phyloP scores from a whole-genome alignment of 306 rosid genomes.

The Urtica urens region DNA sequence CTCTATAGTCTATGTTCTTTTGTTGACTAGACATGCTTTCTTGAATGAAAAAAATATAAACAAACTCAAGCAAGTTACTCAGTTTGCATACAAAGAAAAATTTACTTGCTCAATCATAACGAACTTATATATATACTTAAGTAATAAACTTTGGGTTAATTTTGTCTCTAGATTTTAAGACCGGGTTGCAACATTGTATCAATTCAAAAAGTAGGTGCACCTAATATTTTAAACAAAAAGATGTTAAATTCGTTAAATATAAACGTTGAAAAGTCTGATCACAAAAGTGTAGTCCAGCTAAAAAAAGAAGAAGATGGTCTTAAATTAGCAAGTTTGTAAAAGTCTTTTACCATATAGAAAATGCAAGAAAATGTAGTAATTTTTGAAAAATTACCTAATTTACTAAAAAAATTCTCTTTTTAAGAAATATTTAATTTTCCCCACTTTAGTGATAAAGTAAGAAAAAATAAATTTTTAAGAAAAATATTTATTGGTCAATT shows the following conservation, averaged over 20 bases:
- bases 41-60: neutral
- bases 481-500: neutral
- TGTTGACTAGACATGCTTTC: neutral
- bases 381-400: neutral
- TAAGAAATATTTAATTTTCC: neutral
- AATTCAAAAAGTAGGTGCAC: neutral
- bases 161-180: neutral
- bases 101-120: neutral
- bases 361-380: neutral
- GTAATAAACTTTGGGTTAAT: neutral
- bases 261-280: neutral
- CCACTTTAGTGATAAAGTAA: neutral
- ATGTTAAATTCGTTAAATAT: neutral
- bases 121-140: neutral
- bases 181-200: neutral
- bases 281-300: neutral
- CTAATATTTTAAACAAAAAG: slow-evolving; percentile 3
- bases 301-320: neutral
- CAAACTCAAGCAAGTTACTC: neutral
- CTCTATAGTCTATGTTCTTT: neutral
- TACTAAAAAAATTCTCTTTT: neutral
- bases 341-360: neutral
- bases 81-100: neutral
- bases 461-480: neutral
- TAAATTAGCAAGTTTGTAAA: neutral